Conservation (phyloP, 1,284 basidiomycete genomes). For the Fomitopsis pinicola region DNA sequence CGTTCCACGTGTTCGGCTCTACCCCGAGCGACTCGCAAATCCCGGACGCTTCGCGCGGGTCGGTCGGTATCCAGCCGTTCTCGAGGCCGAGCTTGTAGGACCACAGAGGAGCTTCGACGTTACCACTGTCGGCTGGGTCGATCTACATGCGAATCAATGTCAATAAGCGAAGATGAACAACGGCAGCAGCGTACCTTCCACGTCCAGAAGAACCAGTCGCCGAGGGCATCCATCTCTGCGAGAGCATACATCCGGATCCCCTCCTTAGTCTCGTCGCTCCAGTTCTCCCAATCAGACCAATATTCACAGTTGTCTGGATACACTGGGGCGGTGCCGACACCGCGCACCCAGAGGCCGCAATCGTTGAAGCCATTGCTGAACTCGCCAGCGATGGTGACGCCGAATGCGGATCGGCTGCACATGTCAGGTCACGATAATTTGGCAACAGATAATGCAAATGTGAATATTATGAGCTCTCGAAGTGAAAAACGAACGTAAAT, state of each 20-base stretch:
- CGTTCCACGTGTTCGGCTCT: conserved; percentile 43
- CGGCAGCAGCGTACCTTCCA: conserved; percentile 49
- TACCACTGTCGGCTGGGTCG: conserved; percentile 52
- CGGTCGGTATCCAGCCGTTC: conserved; percentile 76
- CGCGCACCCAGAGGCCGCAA: conserved; percentile 43
- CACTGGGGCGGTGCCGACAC: conserved; percentile 30
- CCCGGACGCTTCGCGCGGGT: conserved; percentile 69
- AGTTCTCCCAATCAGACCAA: conserved; percentile 58
- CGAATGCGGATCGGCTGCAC: conserved; percentile 37
- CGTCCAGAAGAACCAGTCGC: conserved; percentile 70
- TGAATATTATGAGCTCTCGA: too few species aligned
- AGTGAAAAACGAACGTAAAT: conserved; percentile 22
- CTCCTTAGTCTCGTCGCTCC: conserved; percentile 53
- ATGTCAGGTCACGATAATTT: neutral
- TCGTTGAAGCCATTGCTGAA: conserved; percentile 45
- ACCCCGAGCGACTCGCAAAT: conserved; percentile 57
- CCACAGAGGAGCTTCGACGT: conserved; percentile 71
- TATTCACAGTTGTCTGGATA: conserved; percentile 52
- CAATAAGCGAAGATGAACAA: neutral
- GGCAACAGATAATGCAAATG: neutral
- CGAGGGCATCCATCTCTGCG: conserved; percentile 55
- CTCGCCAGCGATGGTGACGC: conserved; percentile 51
- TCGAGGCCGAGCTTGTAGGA: conserved; percentile 78
- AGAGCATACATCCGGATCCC: conserved; percentile 55
- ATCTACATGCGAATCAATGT: conserved; percentile 45